Evolutionary conservation across 176 grass and related monocot species (phyloP).

Genomic region (Tillandsia fasciculata): DNA sequence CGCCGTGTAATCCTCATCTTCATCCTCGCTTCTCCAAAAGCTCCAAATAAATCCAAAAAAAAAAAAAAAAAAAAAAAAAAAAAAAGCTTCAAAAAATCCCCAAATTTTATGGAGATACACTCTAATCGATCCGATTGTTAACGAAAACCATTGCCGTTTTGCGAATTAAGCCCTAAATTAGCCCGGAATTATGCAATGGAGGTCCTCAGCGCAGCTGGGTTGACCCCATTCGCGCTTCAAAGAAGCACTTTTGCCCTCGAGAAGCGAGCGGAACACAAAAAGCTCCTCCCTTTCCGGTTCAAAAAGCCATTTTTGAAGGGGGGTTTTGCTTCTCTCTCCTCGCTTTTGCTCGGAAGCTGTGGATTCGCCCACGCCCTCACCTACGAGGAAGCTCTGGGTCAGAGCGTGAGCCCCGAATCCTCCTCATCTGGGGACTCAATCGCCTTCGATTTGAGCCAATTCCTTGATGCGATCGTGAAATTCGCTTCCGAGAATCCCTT

Average conservation of each 20-base stretch:
- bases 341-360: conserved; percentile 19
- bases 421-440: background rate
- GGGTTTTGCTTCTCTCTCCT: conserved; percentile 35
- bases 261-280: conserved; percentile 15
- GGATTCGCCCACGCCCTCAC: conserved; percentile 46
- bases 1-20: too few species aligned
- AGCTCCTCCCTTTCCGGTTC: conserved; percentile 15
- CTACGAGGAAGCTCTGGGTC: conserved; percentile 65
- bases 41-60: too few species aligned
- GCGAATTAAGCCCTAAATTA: background rate
- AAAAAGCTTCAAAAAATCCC: background rate
- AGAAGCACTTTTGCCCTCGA: background rate
- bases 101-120: background rate
- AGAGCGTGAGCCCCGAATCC: conserved; percentile 2
- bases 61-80: too few species aligned
- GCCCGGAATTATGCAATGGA: conserved; percentile 35
- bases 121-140: background rate
- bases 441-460: conserved; percentile 14
- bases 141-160: background rate
- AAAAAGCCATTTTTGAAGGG: conserved; percentile 22
- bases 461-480: conserved; percentile 31
- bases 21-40: too few species aligned
- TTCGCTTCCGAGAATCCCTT: conserved; percentile 59
- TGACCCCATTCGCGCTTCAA: conserved; percentile 23
- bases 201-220: conserved; percentile 32